Evolutionary conservation across 2,329 filamentous ascomycete species (phyloP), one percentile per base, ranked within the genome.

Genomic region (Fusarium verticillioides): DNA sequence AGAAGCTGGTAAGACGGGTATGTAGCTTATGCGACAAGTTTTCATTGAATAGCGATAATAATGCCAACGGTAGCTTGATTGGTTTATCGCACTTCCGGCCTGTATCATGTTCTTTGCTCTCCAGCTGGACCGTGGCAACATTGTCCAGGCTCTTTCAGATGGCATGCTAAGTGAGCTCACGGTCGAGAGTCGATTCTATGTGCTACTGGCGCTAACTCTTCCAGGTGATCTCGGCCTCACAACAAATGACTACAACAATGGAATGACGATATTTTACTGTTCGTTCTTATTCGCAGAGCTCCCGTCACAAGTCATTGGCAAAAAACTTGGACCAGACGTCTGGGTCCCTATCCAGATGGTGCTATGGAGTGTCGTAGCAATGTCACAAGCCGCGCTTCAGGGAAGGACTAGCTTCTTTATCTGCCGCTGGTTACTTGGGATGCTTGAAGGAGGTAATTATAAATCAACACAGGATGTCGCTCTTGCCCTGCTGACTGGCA

Each of bases 271-370:
- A 18, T 49, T 49, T 3, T 49, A 49, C 15, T 49, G 46, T n/a
- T 49, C 46, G 21, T 49, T 49, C 21, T 32, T 49, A 18, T 49
- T 49, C 7, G 46, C 46, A 49, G 46, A 49, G 10, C 46, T 49
- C 28, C 46, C 46, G 5, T 49, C 46, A 49, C 46, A 49, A 18
- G 46, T 49, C 28, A 49, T 49, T 18, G 46, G 46, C 0, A 49
- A 49, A n/a, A 49, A 49, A 15, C 46, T 49, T 32, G 46, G 46
- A 12, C 46, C 46, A 9, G 46, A 49, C 46, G 46, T 49, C 28
- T 49, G 46, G 46, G n/a, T 49, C 21, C 46, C 46, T 12, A 49
- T 49, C 28, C 46, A 49, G 21, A 49, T 49, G 46, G 46, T 32
- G 4, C 15, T 49, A 12, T 49, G 46, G 46, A 49, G 46, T 49